phyloP scores from a whole-genome alignment of 176 grass and related monocot species.

The Carex parvula region DNA sequence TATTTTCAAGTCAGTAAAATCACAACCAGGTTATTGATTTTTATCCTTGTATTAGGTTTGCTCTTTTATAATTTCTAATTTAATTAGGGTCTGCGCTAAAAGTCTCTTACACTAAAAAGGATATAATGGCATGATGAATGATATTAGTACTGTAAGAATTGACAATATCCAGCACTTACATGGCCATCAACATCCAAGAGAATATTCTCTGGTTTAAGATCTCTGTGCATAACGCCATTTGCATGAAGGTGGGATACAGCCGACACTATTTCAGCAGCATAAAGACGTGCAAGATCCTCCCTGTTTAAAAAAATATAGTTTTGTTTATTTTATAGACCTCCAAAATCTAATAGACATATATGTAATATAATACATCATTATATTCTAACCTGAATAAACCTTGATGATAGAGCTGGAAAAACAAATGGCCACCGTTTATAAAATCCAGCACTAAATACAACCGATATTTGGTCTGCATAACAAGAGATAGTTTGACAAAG shows the following conservation, averaged over 20 bases:
- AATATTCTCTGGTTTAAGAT: slow-evolving; percentile 99
- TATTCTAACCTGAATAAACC: slow-evolving; percentile 85
- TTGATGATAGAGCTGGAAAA: slow-evolving; percentile 98
- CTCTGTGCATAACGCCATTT: slow-evolving; percentile 97
- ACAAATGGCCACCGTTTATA: slow-evolving; percentile 92
- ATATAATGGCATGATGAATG: background rate
- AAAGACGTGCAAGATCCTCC: slow-evolving; percentile 85
- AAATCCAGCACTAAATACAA: slow-evolving; percentile 96
- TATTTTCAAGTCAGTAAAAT: background rate
- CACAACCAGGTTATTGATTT: background rate
- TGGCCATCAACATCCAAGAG: slow-evolving; percentile 86
- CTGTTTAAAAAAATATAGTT: slow-evolving; percentile 35
- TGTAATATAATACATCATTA: background rate
- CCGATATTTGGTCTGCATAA: slow-evolving; percentile 84
- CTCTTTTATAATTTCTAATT: background rate
- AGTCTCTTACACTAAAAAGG: background rate
- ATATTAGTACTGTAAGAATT: background rate
- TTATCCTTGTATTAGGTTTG: background rate
- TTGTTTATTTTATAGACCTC: slow-evolving; percentile 21
- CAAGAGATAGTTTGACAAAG: slow-evolving; percentile 18
- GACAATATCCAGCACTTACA: slow-evolving; percentile 44
- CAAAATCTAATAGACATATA: slow-evolving; percentile 9
- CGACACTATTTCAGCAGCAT: slow-evolving; percentile 90
- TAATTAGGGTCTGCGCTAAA: background rate
- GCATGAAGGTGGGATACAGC: slow-evolving; percentile 85